Evolutionary conservation across 768 basidiomycete species (phyloP).

Genomic region (Tulasnella sp.): DNA sequence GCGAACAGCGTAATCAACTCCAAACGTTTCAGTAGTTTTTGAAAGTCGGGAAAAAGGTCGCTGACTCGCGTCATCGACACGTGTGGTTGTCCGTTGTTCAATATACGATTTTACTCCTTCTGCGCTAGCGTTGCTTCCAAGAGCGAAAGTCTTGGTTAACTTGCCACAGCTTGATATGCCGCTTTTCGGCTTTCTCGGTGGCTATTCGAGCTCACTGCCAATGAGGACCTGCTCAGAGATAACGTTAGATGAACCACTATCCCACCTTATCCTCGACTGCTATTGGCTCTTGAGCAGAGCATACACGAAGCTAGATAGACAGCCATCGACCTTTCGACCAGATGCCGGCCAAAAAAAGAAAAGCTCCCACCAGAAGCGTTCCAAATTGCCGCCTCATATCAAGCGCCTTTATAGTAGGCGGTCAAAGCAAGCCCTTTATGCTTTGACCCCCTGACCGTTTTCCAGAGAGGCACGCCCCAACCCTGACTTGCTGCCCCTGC

Average conservation of each 20-base stretch:
- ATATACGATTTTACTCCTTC: neutral
- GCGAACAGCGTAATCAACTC: neutral
- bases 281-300: neutral
- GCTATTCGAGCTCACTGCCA: neutral
- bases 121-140: neutral
- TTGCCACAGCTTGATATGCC: neutral
- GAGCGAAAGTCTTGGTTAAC: neutral
- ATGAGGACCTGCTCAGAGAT: neutral
- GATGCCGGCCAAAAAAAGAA: neutral
- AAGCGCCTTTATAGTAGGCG: neutral
- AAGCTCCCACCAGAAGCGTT: neutral
- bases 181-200: neutral
- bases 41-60: neutral
- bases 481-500: neutral
- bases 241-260: neutral
- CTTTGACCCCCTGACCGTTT: neutral
- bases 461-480: neutral
- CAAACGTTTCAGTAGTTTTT: neutral
- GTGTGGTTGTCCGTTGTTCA: neutral
- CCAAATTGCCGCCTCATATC: neutral
- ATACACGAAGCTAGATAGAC: neutral
- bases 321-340: neutral
- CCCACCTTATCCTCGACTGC: neutral
- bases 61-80: neutral
- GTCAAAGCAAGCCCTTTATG: neutral